phyloP scores from a whole-genome alignment of 805 yeast species.

The Ogataea trehalophila region DNA sequence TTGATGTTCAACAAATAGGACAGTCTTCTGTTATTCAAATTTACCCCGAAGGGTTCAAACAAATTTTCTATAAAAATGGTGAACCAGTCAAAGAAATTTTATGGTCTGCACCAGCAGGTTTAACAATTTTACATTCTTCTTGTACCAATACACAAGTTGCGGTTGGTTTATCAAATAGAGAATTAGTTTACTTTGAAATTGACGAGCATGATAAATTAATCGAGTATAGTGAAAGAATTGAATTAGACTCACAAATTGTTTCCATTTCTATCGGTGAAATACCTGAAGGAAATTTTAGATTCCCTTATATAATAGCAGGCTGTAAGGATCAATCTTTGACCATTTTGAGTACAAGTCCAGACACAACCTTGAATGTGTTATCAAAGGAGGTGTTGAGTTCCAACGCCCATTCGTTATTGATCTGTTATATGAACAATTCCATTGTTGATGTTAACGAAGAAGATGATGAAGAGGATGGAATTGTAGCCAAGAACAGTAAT shows the following conservation, averaged over 20 bases:
- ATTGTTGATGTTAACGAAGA: slow-evolving; percentile 2
- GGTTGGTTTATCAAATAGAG: slow-evolving; percentile 66
- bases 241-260: slow-evolving; percentile 47
- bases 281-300: slow-evolving; percentile 40
- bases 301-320: slow-evolving; percentile 65
- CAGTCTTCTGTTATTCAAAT: slow-evolving; percentile 61
- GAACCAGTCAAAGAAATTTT: slow-evolving; percentile 35
- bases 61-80: slow-evolving; percentile 37
- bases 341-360: slow-evolving; percentile 57
- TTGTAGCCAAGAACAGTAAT: slow-evolving; percentile 3
- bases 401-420: slow-evolving; percentile 13
- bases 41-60: slow-evolving; percentile 64
- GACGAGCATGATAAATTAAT: slow-evolving; percentile 60
- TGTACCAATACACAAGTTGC: slow-evolving; percentile 65
- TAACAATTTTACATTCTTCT: slow-evolving; percentile 53
- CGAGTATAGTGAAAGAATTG: slow-evolving; percentile 63
- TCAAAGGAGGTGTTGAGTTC: slow-evolving; percentile 66
- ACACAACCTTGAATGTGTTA: slow-evolving; percentile 53
- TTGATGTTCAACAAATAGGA: slow-evolving; percentile 70
- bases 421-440: slow-evolving; percentile 28
- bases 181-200: slow-evolving; percentile 77
- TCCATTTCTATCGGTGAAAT: slow-evolving; percentile 47
- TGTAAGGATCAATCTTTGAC: slow-evolving; percentile 66
- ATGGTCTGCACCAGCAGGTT: slow-evolving; percentile 85
- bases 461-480: slow-evolving; percentile 13